Base-by-base conservation (phyloP, 768 basidiomycete species). In the Trichaptum fuscoviolaceum region DNA sequence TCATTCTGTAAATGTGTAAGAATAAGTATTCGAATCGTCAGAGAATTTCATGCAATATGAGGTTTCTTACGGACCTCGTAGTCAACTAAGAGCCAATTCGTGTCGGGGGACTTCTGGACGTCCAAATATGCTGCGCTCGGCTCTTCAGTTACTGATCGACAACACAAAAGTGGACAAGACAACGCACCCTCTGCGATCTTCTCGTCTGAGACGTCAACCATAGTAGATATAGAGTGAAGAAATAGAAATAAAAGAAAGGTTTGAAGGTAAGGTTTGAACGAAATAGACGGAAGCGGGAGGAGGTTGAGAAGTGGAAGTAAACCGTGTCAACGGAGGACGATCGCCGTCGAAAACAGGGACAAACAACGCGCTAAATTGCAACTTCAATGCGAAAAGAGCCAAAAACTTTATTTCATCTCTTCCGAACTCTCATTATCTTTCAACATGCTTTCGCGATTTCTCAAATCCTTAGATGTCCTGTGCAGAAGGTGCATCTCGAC, bases 21-120 rank as follows among this genome's bases (percentile, higher is more conserved):
- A 57, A 25, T 17, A 62, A 67, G 63, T 52, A 26, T 12, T 26
- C 27, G 52, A 15, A 15, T 20, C 10, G 15, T 18, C 27, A n/a
- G n/a, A n/a, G n/a, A n/a, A 36, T n/a, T 30, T 30, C 7, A 26
- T 35, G 17, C 17, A 65, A 66, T 57, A 7, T 61, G 2, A 58
- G 35, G 36, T 57, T 26, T n/a, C 35, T 25, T 35, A 57, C 82
- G 73, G 70, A 87, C 89, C 81, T 91, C 89, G 76, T 98, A 99
- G 75, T 96, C 92, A 66, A 97, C 78, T 66, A 98, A 81, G 59
- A 96, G 74, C 95, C 95, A 98, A 75, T 92, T 97, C 35, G 87
- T 91, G 34, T 92, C 91, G 52, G 88, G 83, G 74, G 42, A 95
- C 95, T 83, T 93, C 88, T 68, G 82, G 83, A 70, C 95, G 70